phyloP scores from a whole-genome alignment of 2,329 filamentous ascomycete genomes.

The Paramyrothecium sp. region DNA sequence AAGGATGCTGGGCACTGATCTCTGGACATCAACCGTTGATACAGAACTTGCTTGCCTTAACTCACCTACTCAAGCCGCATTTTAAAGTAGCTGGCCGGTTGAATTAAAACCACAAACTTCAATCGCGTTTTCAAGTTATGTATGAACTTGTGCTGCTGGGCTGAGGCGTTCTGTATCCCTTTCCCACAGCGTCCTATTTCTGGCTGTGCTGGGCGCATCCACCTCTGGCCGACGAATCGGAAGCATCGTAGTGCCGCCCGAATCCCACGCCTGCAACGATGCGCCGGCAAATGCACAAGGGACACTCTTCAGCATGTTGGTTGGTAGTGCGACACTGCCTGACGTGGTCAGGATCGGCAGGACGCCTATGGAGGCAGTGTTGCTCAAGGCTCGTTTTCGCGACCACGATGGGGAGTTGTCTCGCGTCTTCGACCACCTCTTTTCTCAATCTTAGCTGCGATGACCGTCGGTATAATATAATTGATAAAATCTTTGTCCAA shows the following conservation, averaged over 20 bases:
- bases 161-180: not conserved
- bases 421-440: not conserved
- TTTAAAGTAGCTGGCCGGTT: too few relatives aligned
- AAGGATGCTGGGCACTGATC: too few relatives aligned
- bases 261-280: not conserved
- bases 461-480: not conserved
- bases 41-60: too few relatives aligned
- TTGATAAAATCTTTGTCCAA: not conserved
- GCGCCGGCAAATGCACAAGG: not conserved
- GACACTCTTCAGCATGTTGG: not conserved
- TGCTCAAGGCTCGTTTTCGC: not conserved
- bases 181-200: not conserved
- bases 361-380: not conserved
- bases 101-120: too few relatives aligned
- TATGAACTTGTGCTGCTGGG: too few relatives aligned
- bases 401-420: too few relatives aligned
- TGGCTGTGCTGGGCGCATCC: not conserved
- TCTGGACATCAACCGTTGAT: too few relatives aligned
- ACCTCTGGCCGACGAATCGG: not conserved
- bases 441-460: not conserved
- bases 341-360: not conserved
- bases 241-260: not conserved
- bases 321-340: not conserved
- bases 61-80: too few relatives aligned
- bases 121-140: too few relatives aligned